Conservation (phyloP, 768 basidiomycete genomes). For the Ramaria sp. region DNA sequence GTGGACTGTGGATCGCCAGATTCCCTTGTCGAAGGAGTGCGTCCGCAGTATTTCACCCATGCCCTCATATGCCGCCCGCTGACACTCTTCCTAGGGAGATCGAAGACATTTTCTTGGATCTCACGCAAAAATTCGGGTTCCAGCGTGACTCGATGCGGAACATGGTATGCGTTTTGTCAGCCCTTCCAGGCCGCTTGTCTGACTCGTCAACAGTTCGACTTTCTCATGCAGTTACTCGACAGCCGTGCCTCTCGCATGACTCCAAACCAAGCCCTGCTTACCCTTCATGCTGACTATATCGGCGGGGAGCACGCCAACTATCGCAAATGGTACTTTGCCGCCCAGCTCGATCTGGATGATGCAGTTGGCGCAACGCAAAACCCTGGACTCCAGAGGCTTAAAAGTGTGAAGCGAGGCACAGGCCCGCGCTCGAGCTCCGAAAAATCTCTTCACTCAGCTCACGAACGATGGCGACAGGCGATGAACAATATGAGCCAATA, state of each 20-base stretch:
- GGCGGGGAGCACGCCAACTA: slow-evolving; percentile 98
- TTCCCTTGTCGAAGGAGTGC: slow-evolving; percentile 90
- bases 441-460: slow-evolving; percentile 68
- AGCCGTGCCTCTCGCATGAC: slow-evolving; percentile 96
- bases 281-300: slow-evolving; percentile 97
- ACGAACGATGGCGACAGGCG: slow-evolving; percentile 90
- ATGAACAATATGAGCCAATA: slow-evolving; percentile 99
- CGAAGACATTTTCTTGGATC: slow-evolving; percentile 94
- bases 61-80: not conserved
- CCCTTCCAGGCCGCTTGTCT: not conserved
- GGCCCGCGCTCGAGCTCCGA: slow-evolving; percentile 45
- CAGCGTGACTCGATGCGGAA: slow-evolving; percentile 92
- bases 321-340: slow-evolving; percentile 99
- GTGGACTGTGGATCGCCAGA: slow-evolving; percentile 85
- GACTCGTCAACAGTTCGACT: slow-evolving; percentile 62
- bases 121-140: slow-evolving; percentile 98
- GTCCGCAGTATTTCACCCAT: slow-evolving; percentile 3
- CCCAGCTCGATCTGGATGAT: slow-evolving; percentile 96
- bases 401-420: slow-evolving; percentile 51
- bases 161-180: slow-evolving; percentile 47
- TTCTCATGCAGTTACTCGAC: slow-evolving; percentile 94
- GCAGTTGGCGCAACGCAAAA: slow-evolving; percentile 90
- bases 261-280: slow-evolving; percentile 88
- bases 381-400: slow-evolving; percentile 77
- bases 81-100: slow-evolving; percentile 46